Conservation (phyloP, 2,329 filamentous ascomycete genomes). For the Zasmidium angulare region DNA sequence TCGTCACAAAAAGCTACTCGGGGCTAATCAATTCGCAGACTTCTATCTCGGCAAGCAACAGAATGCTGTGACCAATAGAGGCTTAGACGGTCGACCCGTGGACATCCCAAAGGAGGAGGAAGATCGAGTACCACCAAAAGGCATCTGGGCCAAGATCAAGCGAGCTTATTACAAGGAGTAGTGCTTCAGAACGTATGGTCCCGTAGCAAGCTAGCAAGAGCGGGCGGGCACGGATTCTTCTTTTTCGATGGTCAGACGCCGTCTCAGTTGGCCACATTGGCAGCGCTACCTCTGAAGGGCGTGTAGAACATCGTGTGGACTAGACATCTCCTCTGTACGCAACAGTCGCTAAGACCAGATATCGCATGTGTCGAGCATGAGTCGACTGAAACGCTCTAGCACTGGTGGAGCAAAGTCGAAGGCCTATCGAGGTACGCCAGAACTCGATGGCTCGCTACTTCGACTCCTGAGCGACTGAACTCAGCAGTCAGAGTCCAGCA, state of each 20-base stretch:
- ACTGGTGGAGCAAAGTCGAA: too few relatives aligned
- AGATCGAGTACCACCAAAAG: background rate
- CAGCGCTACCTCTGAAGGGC: too few relatives aligned
- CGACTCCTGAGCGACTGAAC: too few relatives aligned
- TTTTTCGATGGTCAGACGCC: background rate
- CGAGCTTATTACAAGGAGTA: constrained; percentile 6
- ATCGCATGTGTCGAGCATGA: too few relatives aligned
- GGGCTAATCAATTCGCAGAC: background rate
- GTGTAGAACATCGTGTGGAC: too few relatives aligned
- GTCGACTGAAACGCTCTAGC: too few relatives aligned
- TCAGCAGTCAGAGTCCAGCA: too few relatives aligned
- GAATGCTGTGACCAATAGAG: background rate
- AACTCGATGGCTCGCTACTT: too few relatives aligned
- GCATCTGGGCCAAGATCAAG: background rate
- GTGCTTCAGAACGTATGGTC: background rate
- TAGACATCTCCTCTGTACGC: too few relatives aligned
- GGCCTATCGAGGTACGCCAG: too few relatives aligned
- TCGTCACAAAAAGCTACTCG: background rate
- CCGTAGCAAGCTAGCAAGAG: background rate
- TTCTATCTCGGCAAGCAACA: background rate
- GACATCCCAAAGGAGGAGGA: background rate
- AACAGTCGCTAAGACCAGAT: too few relatives aligned
- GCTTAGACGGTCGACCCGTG: background rate
- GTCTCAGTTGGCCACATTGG: background rate
- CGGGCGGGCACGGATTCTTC: too few relatives aligned